Base-by-base conservation (phyloP, 2,329 filamentous ascomycete species). In the Nigrospora osmanthi region DNA sequence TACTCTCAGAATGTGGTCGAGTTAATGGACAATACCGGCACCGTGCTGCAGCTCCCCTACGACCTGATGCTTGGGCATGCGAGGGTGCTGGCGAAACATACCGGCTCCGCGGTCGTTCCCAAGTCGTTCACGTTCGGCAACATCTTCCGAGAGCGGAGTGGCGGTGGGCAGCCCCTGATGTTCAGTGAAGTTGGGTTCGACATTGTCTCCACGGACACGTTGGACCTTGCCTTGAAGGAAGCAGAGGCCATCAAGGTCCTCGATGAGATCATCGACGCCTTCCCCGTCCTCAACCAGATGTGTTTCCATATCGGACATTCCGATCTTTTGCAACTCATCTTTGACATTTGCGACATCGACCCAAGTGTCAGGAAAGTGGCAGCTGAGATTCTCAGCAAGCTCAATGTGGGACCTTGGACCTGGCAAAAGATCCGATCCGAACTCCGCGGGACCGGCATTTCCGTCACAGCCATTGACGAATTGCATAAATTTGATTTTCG, bases 181-280 rank as follows among this genome's bases (percentile, higher is more conserved):
- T 85, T 88, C 60, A 85, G 87, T 11, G 93, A 97, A 60, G 90
- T 94, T 3, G 90, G 97, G 61, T 98, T 97, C 61, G 93, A 98
- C 64, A 89, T 98, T 48, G 78, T 95, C n/a, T 91, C 89, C 1
- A 78, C 80, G 38, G 83, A 90, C 54, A 84, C 85, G 1, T 66
- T 89, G 6, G 89, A 97, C 57, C 71, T 95, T 38, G 85, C 89
- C 1, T 65, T 96, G 45, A 94, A 95, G 57, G 93, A 98, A 64
- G 91, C 91, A 0, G 91, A 97, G 63, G 84, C 89, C 1, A 79
- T 98, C 54, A 97, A 96, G 56, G 90, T 97, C 3, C 70, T 97
- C 17, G 93, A 98, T 59, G 93, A 98, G 60, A 85, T 96, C 35
- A 77, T 94, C 14, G 75, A 82, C 40, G 78, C 84, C 6, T 90